Evolutionary conservation across 495 filamentous ascomycete species (phyloP), one percentile per base, ranked within the genome.

Genomic region (Trichodelitschia bisporula): DNA sequence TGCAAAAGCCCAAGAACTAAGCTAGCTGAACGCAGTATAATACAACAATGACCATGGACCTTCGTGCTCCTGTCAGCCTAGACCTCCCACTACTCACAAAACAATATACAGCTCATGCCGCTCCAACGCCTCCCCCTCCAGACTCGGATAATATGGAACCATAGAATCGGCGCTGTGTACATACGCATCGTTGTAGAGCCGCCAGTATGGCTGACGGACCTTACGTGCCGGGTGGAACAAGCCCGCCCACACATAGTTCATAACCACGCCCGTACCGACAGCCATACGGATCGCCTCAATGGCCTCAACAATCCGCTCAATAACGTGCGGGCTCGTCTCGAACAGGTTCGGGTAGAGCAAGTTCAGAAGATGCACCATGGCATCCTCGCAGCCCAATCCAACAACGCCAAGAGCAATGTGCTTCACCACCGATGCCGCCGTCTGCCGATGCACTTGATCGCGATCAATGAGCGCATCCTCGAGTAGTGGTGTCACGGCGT

Each of bases 171-270:
- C 84, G 19, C 58, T 66, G 40, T 89, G 79, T 31, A 93, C 86
- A 48, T 95, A 95, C n/a, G 78, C 75, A 49, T 90, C 77, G 42
- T 97, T 97, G 52, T 97, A 93, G 19, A 95, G 51, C 23, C 84
- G 58, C 80, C 82, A 95, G 50, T 92, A 95, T 16, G 89, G 84
- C 32, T 61, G 64, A 31, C 86, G 61, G 19, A 99, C 86, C 53
- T 93, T 93, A 27, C 89, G 64, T 4, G 86, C 86, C 0, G 86
- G 80, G 44, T 95, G 89, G 62, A 95, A 99, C 28, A 99, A 56
- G 11, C 89, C 89, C 2, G 86, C 83, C 82, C 78, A 93, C 39
- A 91, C 68, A 48, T 99, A 99, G 52, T 95, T 95, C 64, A 95
- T 74, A 20, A 91, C 73, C 15, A 78, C 51, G 1, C 84, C 84